A percentile compares a stretch with the other conserved stretches of the same genome.
These are phyloP conservation scores for Odontarrhena argentea DNA, from an alignment of 345 rosid species.

Conservation along the genomic window DNA sequence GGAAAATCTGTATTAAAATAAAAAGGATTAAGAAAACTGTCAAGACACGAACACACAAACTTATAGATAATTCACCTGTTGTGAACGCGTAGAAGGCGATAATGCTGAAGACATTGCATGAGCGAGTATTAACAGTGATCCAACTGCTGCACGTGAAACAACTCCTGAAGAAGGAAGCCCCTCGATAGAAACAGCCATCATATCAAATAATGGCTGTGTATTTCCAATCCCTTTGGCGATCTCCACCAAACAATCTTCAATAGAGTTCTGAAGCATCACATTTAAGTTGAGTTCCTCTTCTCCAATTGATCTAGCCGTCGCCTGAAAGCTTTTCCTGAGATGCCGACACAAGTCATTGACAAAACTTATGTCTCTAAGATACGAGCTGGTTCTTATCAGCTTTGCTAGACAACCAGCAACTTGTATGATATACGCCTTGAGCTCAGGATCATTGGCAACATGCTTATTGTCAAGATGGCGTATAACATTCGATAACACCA, in stretches of 20 bases:
- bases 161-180: slow-evolving; percentile 76
- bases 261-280: slow-evolving; percentile 73
- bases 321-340: slow-evolving; percentile 88
- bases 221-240: slow-evolving; percentile 83
- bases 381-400: slow-evolving; percentile 67
- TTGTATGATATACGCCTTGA: slow-evolving; percentile 68
- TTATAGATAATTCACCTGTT: slow-evolving; percentile 54
- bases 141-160: slow-evolving; percentile 75
- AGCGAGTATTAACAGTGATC: slow-evolving; percentile 78
- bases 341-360: slow-evolving; percentile 94
- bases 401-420: slow-evolving; percentile 76
- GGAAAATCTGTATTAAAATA: slow-evolving; percentile 59
- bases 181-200: slow-evolving; percentile 87
- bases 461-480: slow-evolving; percentile 94
- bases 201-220: slow-evolving; percentile 61
- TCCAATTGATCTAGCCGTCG: slow-evolving; percentile 64
- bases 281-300: slow-evolving; percentile 68
- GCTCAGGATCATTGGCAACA: slow-evolving; percentile 72
- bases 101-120: slow-evolving; percentile 67
- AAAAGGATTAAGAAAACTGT: neutral
- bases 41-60: slow-evolving; percentile 5
- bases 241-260: slow-evolving; percentile 91
- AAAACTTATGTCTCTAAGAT: slow-evolving; percentile 70
- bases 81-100: slow-evolving; percentile 54
- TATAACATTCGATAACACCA: slow-evolving; percentile 70